Conservation (phyloP, 495 filamentous ascomycete genomes). For the Mytilinidion resinicola region DNA sequence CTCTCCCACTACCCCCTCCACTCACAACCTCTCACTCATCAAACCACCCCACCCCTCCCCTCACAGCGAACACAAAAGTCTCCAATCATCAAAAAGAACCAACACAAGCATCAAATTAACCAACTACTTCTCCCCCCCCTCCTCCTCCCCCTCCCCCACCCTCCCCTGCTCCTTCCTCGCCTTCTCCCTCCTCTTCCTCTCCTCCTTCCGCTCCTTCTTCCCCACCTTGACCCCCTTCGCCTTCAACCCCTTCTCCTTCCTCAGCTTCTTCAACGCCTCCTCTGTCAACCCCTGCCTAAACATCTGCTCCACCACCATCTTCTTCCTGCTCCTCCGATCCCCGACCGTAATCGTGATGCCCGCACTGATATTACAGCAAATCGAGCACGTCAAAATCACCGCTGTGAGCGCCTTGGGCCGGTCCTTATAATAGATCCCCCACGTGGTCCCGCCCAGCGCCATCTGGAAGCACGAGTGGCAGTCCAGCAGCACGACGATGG, state of each 20-base stretch:
- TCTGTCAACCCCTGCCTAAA: conserved; percentile 64
- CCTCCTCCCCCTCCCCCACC: background rate
- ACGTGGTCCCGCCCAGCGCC: conserved; percentile 66
- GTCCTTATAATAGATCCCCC: conserved; percentile 56
- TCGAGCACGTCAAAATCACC: conserved; percentile 68
- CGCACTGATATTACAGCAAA: conserved; percentile 64
- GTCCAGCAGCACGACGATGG: conserved; percentile 66
- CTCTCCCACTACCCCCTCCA: too few relatives aligned
- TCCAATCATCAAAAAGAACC: background rate
- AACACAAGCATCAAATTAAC: background rate
- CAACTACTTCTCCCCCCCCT: background rate
- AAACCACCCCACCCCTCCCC: background rate
- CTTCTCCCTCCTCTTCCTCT: background rate
- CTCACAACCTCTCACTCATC: too few relatives aligned
- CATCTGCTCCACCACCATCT: conserved; percentile 69
- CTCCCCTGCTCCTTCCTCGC: background rate
- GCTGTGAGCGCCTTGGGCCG: conserved; percentile 67
- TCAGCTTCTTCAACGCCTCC: conserved; percentile 62
- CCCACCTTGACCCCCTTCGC: conserved; percentile 5
- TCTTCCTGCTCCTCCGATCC: conserved; percentile 66
- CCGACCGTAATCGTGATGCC: conserved; percentile 68
- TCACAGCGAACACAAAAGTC: background rate
- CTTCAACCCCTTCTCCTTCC: conserved; percentile 14
- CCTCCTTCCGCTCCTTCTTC: background rate
- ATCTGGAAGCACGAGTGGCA: conserved; percentile 70